These are phyloP conservation scores for Nothopassalora personata DNA, from an alignment of 2,329 filamentous ascomycete species.

Conservation along the genomic window DNA sequence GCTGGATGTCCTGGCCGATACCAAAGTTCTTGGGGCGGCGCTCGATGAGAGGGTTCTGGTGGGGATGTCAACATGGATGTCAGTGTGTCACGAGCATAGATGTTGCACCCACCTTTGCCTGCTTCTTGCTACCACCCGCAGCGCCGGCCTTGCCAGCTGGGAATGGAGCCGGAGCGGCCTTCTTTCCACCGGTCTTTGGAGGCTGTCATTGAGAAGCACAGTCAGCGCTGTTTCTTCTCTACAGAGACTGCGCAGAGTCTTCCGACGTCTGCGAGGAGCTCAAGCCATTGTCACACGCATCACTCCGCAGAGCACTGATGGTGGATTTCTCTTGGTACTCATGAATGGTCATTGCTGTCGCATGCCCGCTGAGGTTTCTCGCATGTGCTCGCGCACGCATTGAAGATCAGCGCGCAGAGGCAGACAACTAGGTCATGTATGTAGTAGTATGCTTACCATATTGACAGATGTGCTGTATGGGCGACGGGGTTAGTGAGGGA, in stretches of 20 bases:
- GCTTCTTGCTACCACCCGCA: conserved; percentile 72
- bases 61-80: conserved; percentile 11
- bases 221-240: conserved; percentile 91
- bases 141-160: conserved; percentile 79
- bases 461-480: conserved; percentile 13
- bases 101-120: conserved; percentile 72
- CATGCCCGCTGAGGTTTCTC: conserved; percentile 19
- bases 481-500: conserved; percentile 1
- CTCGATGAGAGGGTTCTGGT: conserved; percentile 97
- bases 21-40: conserved; percentile 96
- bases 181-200: conserved; percentile 88
- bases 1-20: conserved; percentile 98
- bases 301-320: conserved; percentile 22
- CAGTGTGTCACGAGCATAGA: neutral
- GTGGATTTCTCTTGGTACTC: conserved; percentile 8
- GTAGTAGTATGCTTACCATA: conserved; percentile 23
- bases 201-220: conserved; percentile 99
- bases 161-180: conserved; percentile 95
- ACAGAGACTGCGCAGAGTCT: conserved; percentile 61
- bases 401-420: conserved; percentile 23
- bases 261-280: conserved; percentile 34
- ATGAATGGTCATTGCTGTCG: conserved; percentile 16
- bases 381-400: conserved; percentile 10
- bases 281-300: conserved; percentile 45
- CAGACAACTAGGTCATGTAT: conserved; percentile 12